Evolutionary conservation across 768 basidiomycete genomes (phyloP).

Genomic region (Agrocybe chaxingu): DNA sequence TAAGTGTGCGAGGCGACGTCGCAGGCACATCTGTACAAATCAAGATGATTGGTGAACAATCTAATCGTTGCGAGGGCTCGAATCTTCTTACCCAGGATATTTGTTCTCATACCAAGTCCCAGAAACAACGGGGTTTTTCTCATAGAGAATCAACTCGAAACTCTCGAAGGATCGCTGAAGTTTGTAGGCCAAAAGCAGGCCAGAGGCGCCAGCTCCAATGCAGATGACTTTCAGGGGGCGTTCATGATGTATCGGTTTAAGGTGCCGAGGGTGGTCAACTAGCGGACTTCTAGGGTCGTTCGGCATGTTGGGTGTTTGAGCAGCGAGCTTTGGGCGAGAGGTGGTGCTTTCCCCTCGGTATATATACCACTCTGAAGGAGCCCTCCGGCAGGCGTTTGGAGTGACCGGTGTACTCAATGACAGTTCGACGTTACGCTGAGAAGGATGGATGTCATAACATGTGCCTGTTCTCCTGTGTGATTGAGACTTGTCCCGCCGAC

Average conservation of each 20-base stretch:
- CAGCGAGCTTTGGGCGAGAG: background rate
- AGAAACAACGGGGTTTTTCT: conserved; percentile 28
- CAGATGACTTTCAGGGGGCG: conserved; percentile 26
- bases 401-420: too few species aligned
- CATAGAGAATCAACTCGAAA: conserved; percentile 28
- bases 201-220: conserved; percentile 35
- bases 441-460: too few species aligned
- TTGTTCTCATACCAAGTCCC: conserved; percentile 35
- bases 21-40: conserved; percentile 13
- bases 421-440: too few species aligned
- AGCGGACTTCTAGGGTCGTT: background rate
- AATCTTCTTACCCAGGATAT: conserved; percentile 27
- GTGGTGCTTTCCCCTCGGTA: too few species aligned
- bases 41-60: background rate
- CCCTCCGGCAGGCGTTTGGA: too few species aligned
- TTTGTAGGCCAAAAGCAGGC: conserved; percentile 29
- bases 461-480: too few species aligned
- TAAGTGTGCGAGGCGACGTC: conserved; percentile 31
- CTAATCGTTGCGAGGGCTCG: background rate
- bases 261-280: conserved; percentile 1
- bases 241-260: conserved; percentile 25
- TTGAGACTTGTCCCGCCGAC: too few species aligned
- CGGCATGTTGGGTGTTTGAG: background rate
- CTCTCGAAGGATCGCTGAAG: conserved; percentile 32
- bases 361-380: too few species aligned